Conservation (phyloP, 2,329 filamentous ascomycete genomes). For the Xylaria sp. region DNA sequence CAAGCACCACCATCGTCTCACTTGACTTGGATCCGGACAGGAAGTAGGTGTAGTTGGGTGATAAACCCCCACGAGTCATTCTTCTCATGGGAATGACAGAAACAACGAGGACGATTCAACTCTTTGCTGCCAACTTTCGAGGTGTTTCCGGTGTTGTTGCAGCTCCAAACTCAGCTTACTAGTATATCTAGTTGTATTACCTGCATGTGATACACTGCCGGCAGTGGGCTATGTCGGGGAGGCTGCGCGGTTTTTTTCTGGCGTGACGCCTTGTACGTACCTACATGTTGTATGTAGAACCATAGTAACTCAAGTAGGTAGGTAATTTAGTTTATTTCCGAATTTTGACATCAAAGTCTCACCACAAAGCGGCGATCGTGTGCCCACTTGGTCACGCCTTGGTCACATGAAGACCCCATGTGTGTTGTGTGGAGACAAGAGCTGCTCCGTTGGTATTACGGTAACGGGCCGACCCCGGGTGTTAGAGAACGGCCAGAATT, state of each 20-base stretch:
- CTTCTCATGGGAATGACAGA: not conserved
- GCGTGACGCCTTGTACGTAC: not conserved
- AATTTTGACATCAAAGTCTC: not conserved
- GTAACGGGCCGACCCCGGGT: conserved; percentile 5
- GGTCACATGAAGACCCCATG: not conserved
- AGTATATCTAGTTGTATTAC: conserved; percentile 10
- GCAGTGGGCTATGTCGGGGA: conserved; percentile 2
- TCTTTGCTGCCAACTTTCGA: not conserved
- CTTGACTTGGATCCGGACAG: conserved; percentile 2
- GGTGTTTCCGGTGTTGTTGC: not conserved
- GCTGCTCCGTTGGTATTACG: not conserved
- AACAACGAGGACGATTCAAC: not conserved
- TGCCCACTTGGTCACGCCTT: not conserved
- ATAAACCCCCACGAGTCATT: not conserved
- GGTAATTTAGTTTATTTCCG: not conserved
- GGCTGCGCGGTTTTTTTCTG: conserved; percentile 2
- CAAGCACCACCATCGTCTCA: conserved; percentile 9
- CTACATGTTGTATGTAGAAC: too few species aligned
- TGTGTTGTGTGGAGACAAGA: conserved; percentile 13
- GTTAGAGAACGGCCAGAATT: conserved; percentile 7
- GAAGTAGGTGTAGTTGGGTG: not conserved
- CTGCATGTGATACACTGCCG: conserved; percentile 24
- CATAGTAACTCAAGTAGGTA: not conserved
- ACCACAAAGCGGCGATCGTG: not conserved
- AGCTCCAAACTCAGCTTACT: conserved; percentile 5